Evolutionary conservation across 2,329 filamentous ascomycete species (phyloP).

Genomic region (Cladobotryum mycophilum): DNA sequence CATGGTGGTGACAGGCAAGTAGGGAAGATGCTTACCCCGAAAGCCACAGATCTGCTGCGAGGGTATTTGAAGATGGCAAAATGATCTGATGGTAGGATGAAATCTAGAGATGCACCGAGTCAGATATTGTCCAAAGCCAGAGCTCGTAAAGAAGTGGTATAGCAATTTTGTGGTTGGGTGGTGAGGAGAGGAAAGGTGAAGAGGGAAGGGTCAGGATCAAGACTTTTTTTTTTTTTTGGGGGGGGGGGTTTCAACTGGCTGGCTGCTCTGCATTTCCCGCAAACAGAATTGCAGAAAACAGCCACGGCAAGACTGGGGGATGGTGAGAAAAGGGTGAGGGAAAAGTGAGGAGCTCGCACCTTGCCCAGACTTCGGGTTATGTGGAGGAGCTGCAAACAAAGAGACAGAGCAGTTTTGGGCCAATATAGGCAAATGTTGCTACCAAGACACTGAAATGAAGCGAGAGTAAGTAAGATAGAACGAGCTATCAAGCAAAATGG

Average conservation of each 20-base stretch:
- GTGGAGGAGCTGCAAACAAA: constrained; percentile 23
- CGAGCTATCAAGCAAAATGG: constrained; percentile 55
- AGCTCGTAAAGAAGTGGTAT: background rate
- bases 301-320: background rate
- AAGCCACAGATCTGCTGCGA: constrained; percentile 28
- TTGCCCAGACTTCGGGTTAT: constrained; percentile 22
- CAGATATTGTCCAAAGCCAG: background rate
- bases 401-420: constrained; percentile 20
- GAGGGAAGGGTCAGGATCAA: background rate
- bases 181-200: background rate
- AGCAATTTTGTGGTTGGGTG: background rate
- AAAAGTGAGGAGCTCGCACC: constrained; percentile 18
- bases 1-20: background rate
- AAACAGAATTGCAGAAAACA: background rate
- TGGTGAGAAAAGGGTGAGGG: background rate
- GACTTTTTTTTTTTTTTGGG: background rate
- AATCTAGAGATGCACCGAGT: constrained; percentile 17
- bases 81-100: constrained; percentile 24
- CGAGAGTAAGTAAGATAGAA: constrained; percentile 54
- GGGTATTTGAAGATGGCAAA: constrained; percentile 23
- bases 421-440: constrained; percentile 38
- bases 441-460: constrained; percentile 50
- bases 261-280: background rate
- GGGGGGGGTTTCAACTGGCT: too few relatives aligned
- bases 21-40: constrained; percentile 20